Base-by-base conservation (phyloP, 2,329 filamentous ascomycete species). In the Scedosporium boydii region DNA sequence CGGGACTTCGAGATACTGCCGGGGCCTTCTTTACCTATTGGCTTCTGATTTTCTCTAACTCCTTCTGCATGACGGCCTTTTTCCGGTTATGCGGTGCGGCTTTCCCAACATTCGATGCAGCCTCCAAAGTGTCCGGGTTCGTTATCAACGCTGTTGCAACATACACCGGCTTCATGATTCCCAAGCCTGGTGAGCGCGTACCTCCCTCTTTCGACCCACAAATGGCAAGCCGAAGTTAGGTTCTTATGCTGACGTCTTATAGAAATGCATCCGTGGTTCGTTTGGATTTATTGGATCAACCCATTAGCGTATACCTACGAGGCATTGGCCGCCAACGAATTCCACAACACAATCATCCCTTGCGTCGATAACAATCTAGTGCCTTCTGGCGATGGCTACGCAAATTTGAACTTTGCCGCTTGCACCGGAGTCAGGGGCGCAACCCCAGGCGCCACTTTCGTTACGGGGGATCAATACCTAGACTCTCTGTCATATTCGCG, bases 281-380 rank as follows among this genome's bases (percentile, higher is more conserved):
- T 77, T 3, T 88, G 85, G 85, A 70, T 87, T 3, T 86, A 80
- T 64, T 87, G 84, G 82, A 80, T 87, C 23, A 80, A 88, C 65
- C 88, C 88, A 0, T 74, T 91, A 3, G 83, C 87, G 0, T 91
- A 90, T 63, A 85, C 79, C 0, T 91, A 90, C 63, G 85, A 90
- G 66, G 82, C 82, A 0, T 71, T 92, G 0, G 78, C 91, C 68
- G 78, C 85, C 0, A 91, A 91, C 67, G 88, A 92, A 69, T 90
- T 91, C 63, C 79, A 88, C 65, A 75, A 74, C 41, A 56, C 18
- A 14, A 76, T 68, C 2, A 78, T 85, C 18, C 73, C 76, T 1
- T 86, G 83, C 63, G 78, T 78, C 3, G 76, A 74, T 2, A 65
- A 64, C 29, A 82, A 82, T 63, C 70, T 86, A 5, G 74, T 85